A percentile compares a stretch with the other conserved stretches of the same genome.
These are phyloP conservation scores for Phytophthora tubulina DNA, from an alignment of 352 stramenopile genomes.

Conservation along the genomic window DNA sequence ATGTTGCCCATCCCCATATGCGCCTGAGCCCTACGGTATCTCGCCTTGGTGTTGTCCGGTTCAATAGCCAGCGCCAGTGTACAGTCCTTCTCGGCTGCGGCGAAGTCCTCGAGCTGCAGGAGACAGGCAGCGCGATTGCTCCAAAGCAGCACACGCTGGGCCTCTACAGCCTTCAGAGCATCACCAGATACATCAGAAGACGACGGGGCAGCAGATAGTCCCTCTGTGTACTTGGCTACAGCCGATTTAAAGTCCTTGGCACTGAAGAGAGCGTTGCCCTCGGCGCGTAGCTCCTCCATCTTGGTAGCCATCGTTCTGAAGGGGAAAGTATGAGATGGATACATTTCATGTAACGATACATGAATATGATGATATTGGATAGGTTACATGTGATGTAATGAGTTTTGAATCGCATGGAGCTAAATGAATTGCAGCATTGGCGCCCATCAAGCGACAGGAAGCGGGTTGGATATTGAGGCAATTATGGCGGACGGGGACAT, in stretches of 20 bases:
- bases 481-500: conserved; percentile 82
- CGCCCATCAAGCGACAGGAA: conserved; percentile 34
- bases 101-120: conserved; percentile 75
- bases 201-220: conserved; percentile 36
- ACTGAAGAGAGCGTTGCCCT: conserved; percentile 82
- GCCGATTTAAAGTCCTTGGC: conserved; percentile 72
- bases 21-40: conserved; percentile 82
- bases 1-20: conserved; percentile 73
- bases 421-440: conserved; percentile 29
- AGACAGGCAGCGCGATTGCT: conserved; percentile 83
- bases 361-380: conserved; percentile 1
- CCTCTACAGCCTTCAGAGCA: conserved; percentile 29
- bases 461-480: conserved; percentile 15
- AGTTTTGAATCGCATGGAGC: conserved; percentile 33
- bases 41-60: conserved; percentile 76
- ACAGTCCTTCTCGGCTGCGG: conserved; percentile 63
- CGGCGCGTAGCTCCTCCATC: conserved; percentile 71
- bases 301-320: conserved; percentile 26
- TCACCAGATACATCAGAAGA: conserved; percentile 23
- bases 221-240: conserved; percentile 75
- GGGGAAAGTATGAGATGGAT: conserved; percentile 35
- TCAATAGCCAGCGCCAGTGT: conserved; percentile 57
- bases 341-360: conserved; percentile 24
- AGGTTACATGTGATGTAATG: conserved; percentile 3
- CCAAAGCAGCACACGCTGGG: conserved; percentile 71